Evolutionary conservation across 148 eudicot species (phyloP), one percentile per base, ranked within the genome.

Genomic region (Spergularia bocconei): DNA sequence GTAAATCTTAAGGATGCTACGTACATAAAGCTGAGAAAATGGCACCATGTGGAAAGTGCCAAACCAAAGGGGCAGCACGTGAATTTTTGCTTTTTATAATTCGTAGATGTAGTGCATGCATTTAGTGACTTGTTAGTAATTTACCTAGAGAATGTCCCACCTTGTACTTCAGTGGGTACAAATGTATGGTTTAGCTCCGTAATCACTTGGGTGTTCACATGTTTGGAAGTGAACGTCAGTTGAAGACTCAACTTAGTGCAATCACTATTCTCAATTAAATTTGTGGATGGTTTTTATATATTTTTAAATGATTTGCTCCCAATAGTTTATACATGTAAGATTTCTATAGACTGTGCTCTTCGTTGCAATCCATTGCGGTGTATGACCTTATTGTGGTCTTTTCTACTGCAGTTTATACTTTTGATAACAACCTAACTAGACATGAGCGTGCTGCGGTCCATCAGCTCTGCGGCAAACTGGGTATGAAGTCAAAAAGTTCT

Each of bases 391-490:
- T 69, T 39, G 13, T 59, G 33, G n/a, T 53, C 55, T 52, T 33
- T 70, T 69, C 68, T 59, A 52, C 13, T 85, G 87, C 90, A 93
- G 98, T 69, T 59, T 89, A 85, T 78, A 82, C 91, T 63, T 90
- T 93, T 51, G 87, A 89, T 63, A 73, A 81, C 65, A 77, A 69
- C 79, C 83, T 93, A 75, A 67, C 63, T 77, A 89, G 85, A 64
- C 47, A 19, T 8, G 94, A 93, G 54, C 91, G 97, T 68, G 97
- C 91, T 55, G 78, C 67, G 36, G 92, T 91, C 71, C 98, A 93
- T 79, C 20, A 9, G 6, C 65, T 83, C 9, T 79, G 88, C 78
- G 81, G 76, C 74, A 93, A 82, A 78, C 69, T 87, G 89, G 93
- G 93, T 20, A 54, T 93, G 90, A 62, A 8, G 71, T 93, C 98